phyloP scores from a whole-genome alignment of 306 rosid species.

The Pterocarpus santalinus region DNA sequence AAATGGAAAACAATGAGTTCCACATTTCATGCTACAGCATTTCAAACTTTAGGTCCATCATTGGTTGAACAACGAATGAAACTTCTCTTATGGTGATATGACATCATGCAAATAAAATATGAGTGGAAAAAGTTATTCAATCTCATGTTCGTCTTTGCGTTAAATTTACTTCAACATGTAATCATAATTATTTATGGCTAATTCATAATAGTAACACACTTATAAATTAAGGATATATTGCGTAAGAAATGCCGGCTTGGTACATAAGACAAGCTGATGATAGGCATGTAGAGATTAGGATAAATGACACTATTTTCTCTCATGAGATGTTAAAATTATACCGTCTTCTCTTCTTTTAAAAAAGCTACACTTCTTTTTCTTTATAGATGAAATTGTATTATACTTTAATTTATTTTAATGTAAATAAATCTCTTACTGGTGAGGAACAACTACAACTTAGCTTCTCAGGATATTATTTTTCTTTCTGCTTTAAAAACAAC shows the following conservation, averaged over 20 bases:
- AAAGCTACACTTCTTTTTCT: no score
- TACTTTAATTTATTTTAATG: no score
- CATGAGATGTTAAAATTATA: no score
- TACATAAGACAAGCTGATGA: not conserved
- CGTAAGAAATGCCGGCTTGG: not conserved
- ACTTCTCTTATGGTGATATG: slow-evolving; percentile 45
- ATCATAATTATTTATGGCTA: slow-evolving; percentile 26
- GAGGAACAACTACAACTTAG: no score
- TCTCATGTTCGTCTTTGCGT: slow-evolving; percentile 37
- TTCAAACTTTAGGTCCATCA: slow-evolving; percentile 44
- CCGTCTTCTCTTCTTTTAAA: not conserved
- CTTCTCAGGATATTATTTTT: no score
- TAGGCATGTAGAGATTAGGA: not conserved
- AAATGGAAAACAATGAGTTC: slow-evolving; percentile 44
- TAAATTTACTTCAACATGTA: slow-evolving; percentile 41
- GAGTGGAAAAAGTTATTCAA: slow-evolving; percentile 1
- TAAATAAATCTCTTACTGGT: no score
- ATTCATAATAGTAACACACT: not conserved
- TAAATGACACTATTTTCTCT: no score
- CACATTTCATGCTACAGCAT: slow-evolving; percentile 42
- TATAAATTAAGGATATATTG: not conserved
- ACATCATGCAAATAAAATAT: slow-evolving; percentile 46
- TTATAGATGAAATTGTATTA: no score
- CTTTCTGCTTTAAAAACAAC: not conserved
- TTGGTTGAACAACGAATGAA: slow-evolving; percentile 43